Evolutionary conservation across 2,329 filamentous ascomycete genomes (phyloP).

Genomic region (Thermothelomyces thermophilus): DNA sequence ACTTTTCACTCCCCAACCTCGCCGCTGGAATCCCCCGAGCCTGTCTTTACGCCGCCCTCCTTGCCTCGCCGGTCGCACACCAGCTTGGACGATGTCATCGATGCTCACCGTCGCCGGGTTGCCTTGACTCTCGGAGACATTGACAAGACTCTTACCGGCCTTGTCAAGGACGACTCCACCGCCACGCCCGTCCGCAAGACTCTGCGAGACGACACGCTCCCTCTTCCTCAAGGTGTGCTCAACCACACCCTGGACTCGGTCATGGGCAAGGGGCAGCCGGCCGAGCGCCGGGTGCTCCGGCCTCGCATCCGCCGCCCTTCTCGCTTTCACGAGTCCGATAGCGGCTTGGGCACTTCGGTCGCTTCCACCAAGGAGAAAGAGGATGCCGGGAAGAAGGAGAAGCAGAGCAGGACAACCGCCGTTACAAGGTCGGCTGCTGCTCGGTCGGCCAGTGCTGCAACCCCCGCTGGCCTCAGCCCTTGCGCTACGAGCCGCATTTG

Average conservation of each 20-base stretch:
- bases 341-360: slow-evolving; percentile 79
- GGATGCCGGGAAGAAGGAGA: slow-evolving; percentile 37
- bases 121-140: slow-evolving; percentile 59
- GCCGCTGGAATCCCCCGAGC: slow-evolving; percentile 34
- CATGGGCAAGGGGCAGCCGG: slow-evolving; percentile 38
- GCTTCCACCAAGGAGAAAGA: slow-evolving; percentile 51
- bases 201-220: slow-evolving; percentile 50
- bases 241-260: slow-evolving; percentile 47
- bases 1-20: slow-evolving; percentile 54
- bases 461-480: slow-evolving; percentile 56
- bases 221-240: slow-evolving; percentile 54
- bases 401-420: slow-evolving; percentile 42
- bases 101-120: slow-evolving; percentile 62
- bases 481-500: slow-evolving; percentile 72
- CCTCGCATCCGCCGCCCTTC: slow-evolving; percentile 48
- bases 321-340: slow-evolving; percentile 73
- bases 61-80: slow-evolving; percentile 63
- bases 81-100: slow-evolving; percentile 63
- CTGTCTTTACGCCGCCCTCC: slow-evolving; percentile 42
- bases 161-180: slow-evolving; percentile 32
- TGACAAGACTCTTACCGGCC: slow-evolving; percentile 52
- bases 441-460: slow-evolving; percentile 39
- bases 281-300: slow-evolving; percentile 45
- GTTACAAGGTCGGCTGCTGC: slow-evolving; percentile 55
- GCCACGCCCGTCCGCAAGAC: slow-evolving; percentile 32